phyloP scores from a whole-genome alignment of 2,329 filamentous ascomycete species.

The Colletotrichum spaethianum region DNA sequence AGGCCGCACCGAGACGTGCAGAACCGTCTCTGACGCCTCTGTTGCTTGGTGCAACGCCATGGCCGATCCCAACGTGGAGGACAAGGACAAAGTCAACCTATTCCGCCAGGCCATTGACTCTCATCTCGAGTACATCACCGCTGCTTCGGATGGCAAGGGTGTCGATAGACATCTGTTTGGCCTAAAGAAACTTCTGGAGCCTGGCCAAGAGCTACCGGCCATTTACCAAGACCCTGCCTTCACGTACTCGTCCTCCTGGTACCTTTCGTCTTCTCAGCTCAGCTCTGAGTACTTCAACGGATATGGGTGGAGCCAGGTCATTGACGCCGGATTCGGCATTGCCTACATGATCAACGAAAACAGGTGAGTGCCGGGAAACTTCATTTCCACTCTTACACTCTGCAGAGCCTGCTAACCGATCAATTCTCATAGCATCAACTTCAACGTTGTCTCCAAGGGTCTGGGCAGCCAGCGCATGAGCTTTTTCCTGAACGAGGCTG shows the following conservation, averaged over 20 bases:
- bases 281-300: constrained; percentile 99
- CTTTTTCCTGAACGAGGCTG: constrained; percentile 95
- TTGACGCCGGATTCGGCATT: constrained; percentile 96
- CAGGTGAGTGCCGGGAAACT: constrained; percentile 67
- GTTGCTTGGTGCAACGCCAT: constrained; percentile 93
- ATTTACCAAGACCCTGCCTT: constrained; percentile 92
- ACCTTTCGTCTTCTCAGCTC: constrained; percentile 88
- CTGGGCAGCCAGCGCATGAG: constrained; percentile 94
- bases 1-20: constrained; percentile 96
- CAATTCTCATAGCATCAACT: constrained; percentile 79
- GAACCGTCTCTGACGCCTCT: constrained; percentile 90
- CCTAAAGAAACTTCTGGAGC: constrained; percentile 88
- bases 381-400: not conserved
- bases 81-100: constrained; percentile 77
- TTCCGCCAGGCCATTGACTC: constrained; percentile 87
- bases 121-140: constrained; percentile 91
- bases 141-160: constrained; percentile 91
- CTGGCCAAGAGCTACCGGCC: constrained; percentile 84
- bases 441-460: constrained; percentile 97
- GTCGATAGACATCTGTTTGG: constrained; percentile 98
- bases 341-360: constrained; percentile 99
- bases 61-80: constrained; percentile 75
- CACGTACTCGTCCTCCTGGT: constrained; percentile 89
- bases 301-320: constrained; percentile 98
- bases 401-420: constrained; percentile 29